Evolutionary conservation across 2,329 filamentous ascomycete species (phyloP), one percentile per base, ranked within the genome.

Genomic region (Byssoonygena ceratinophila): DNA sequence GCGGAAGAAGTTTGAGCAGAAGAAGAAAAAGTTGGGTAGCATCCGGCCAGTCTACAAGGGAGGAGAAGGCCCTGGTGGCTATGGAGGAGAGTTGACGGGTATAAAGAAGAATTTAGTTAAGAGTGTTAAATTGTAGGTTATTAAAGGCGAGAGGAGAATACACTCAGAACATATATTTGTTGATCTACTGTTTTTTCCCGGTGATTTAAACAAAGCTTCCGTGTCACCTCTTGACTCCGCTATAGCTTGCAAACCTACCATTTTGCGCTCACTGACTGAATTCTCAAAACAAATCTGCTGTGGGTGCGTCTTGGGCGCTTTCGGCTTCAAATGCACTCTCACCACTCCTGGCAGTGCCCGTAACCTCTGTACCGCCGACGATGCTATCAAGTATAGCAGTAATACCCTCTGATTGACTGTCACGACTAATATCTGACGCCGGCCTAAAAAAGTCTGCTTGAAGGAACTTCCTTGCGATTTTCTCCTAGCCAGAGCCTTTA

Each of bases 11-110:
- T 98, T 82, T 68, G 89, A 94, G 66, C 85, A 89, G 69, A 96
- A 94, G 79, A 85, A 91, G 80, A 97, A 96, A 86, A 96, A 97
- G 78, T 72, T 97, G 65, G 82, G 81, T 63, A 91, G 85, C 66
- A 87, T 90, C 75, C 87, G 85, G 74, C 80, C 86, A 7, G 76
- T 87, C 12, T 97, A 90, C 74, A 87, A 89, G 70, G 87, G 87
- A 59, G 86, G 87, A 56, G 83, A 94, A 72, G 82, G 86, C 60
- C 81, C 80, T 64, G 85, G 88, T 63, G 85, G 89, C 51, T 98
- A 98, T 74, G 81, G 81, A 59, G 92, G 92, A 73, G 92, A 97
- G 70, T 72, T 85, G 72, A 92, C 90, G 39, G 92, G 92, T 81
- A 94, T 98, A 73, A 97, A 96, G 77, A 86, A 84, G 61, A 85